Conservation (phyloP, 1,139 yeast genomes). For the Yamadazyma membranifaciens region DNA sequence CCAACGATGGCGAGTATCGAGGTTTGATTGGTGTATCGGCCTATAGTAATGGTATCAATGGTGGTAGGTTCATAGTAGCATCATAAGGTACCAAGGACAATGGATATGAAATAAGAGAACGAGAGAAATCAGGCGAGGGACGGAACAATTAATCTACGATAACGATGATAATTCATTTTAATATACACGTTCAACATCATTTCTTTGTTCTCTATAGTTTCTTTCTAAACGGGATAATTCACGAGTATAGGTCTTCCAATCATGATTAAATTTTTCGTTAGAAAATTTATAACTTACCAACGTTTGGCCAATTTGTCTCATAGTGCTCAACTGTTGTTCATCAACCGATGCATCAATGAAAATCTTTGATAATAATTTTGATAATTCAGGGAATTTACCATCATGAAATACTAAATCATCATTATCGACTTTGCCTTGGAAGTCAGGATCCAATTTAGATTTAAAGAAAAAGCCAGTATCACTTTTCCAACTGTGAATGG, state of each 20-base stretch:
- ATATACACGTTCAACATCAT: slow-evolving; percentile 40
- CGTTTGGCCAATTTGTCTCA: slow-evolving; percentile 52
- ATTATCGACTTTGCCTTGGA: slow-evolving; percentile 30
- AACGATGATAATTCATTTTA: slow-evolving; percentile 13
- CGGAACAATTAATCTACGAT: no score
- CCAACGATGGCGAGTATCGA: neutral
- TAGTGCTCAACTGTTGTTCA: slow-evolving; percentile 33
- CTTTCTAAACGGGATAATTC: slow-evolving; percentile 39
- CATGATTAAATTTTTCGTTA: slow-evolving; percentile 55
- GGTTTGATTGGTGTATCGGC: no score
- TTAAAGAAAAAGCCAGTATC: slow-evolving; percentile 77
- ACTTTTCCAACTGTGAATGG: slow-evolving; percentile 27
- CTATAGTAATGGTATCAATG: no score
- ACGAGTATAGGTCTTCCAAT: slow-evolving; percentile 55
- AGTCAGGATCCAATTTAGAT: slow-evolving; percentile 56
- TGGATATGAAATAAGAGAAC: neutral
- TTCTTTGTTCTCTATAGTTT: slow-evolving; percentile 33
- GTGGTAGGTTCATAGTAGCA: no score
- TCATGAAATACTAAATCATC: slow-evolving; percentile 13
- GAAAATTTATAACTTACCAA: slow-evolving; percentile 64
- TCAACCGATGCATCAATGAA: slow-evolving; percentile 35
- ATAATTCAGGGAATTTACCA: slow-evolving; percentile 39
- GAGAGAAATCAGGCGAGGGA: neutral
- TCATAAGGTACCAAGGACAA: no score
- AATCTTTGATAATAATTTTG: slow-evolving; percentile 33